phyloP scores from a whole-genome alignment of 2,329 filamentous ascomycete species.

The Talaromyces islandicus region DNA sequence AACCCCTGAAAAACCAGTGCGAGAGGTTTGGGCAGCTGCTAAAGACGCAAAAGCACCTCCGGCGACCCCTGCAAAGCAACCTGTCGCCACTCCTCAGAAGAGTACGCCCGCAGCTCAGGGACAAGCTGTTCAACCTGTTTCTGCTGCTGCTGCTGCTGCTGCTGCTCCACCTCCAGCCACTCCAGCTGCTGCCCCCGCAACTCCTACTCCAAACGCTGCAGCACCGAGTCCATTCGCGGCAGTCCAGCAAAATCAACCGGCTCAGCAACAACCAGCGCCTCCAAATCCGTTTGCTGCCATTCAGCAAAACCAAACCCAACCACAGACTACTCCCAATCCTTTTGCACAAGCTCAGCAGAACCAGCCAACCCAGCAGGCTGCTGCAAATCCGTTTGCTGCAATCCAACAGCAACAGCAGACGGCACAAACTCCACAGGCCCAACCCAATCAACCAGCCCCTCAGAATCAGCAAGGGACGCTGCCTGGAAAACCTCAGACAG shows the following conservation, averaged over 20 bases:
- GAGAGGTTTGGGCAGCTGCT: slow-evolving; percentile 78
- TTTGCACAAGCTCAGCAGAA: background rate
- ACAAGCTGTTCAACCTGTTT: background rate
- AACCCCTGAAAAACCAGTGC: slow-evolving; percentile 76
- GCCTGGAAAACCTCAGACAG: slow-evolving; percentile 26
- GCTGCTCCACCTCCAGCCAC: background rate
- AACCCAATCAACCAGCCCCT: slow-evolving; percentile 20
- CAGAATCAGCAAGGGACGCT: slow-evolving; percentile 20
- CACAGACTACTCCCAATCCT: background rate
- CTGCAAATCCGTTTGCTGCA: slow-evolving; percentile 9
- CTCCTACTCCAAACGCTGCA: slow-evolving; percentile 1
- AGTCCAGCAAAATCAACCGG: slow-evolving; percentile 13
- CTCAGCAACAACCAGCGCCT: background rate
- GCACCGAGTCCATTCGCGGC: slow-evolving; percentile 8
- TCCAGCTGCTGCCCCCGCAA: background rate
- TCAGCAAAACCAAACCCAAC: background rate
- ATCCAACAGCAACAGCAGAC: slow-evolving; percentile 1
- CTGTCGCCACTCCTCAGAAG: background rate
- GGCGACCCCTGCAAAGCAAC: slow-evolving; percentile 23
- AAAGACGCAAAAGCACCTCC: slow-evolving; percentile 57
- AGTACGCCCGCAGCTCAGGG: background rate
- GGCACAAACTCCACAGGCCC: slow-evolving; percentile 1
- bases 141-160: background rate
- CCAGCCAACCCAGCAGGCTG: slow-evolving; percentile 13
- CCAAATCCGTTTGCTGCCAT: background rate